phyloP scores from a whole-genome alignment of 73 alveolate genomes.

The Paramecium pentaurelia region DNA sequence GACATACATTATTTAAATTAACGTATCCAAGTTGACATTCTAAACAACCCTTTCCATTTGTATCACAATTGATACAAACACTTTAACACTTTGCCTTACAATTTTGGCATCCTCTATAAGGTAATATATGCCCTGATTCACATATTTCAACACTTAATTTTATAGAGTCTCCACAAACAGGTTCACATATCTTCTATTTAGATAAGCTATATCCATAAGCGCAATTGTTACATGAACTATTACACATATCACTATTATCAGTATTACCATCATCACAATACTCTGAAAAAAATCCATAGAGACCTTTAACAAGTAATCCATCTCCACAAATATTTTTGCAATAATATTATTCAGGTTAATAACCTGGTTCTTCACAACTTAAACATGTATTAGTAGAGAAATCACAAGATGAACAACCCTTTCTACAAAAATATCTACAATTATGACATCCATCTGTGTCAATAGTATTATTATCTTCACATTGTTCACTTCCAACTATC shows the following conservation, averaged over 20 bases:
- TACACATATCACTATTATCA: not conserved
- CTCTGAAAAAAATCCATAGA: not conserved
- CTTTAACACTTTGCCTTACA: not conserved
- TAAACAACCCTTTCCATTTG: not conserved
- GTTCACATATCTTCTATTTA: conserved; percentile 60
- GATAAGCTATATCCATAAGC: conserved; percentile 54
- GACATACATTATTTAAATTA: not conserved
- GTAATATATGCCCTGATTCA: conserved; percentile 67
- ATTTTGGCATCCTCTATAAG: conserved; percentile 44
- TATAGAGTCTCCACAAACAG: conserved; percentile 70
- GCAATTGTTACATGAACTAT: not conserved
- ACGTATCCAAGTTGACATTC: not conserved
- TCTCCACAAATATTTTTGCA: conserved; percentile 13
- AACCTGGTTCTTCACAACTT: not conserved
- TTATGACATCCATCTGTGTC: conserved; percentile 57
- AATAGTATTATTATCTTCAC: conserved; percentile 48
- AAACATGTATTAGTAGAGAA: not conserved
- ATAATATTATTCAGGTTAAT: not conserved
- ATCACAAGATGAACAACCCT: not conserved
- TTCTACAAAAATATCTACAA: conserved; percentile 57
- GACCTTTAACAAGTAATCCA: not conserved
- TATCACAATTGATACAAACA: not conserved
- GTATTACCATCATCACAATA: not conserved
- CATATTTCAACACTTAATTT: conserved; percentile 53
- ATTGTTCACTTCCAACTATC: conserved; percentile 31